phyloP scores from a whole-genome alignment of 2,329 filamentous ascomycete species.

The Ophiocordyceps robertsii region DNA sequence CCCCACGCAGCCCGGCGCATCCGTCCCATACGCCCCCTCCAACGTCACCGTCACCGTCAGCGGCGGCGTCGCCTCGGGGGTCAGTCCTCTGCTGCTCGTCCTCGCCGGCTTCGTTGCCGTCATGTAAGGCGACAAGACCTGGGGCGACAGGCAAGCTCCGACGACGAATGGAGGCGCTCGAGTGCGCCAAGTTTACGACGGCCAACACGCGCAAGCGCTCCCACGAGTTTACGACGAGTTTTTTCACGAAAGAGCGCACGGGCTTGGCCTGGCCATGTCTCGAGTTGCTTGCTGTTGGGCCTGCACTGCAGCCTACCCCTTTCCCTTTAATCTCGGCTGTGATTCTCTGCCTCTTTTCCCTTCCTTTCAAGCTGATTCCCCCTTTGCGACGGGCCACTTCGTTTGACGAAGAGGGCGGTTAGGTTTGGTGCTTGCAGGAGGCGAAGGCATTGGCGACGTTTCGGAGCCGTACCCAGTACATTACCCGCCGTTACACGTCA shows the following conservation, averaged over 20 bases:
- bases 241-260: constrained; percentile 6
- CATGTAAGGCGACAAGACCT: constrained; percentile 12
- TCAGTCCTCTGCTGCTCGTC: constrained; percentile 22
- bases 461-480: constrained; percentile 1
- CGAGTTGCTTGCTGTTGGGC: constrained; percentile 6
- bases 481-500: constrained; percentile 4
- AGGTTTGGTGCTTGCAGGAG: constrained; percentile 8
- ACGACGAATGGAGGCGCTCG: constrained; percentile 11
- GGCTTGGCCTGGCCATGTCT: not conserved
- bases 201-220: constrained; percentile 10
- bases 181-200: constrained; percentile 1
- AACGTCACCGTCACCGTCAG: constrained; percentile 10
- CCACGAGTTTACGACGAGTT: constrained; percentile 21
- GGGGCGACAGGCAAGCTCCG: constrained; percentile 4
- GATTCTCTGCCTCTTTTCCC: constrained; percentile 5
- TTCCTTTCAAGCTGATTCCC: constrained; percentile 2
- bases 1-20: constrained; percentile 3
- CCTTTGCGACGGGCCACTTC: constrained; percentile 4
- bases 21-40: constrained; percentile 3
- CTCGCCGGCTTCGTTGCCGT: constrained; percentile 22
- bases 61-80: constrained; percentile 17
- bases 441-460: constrained; percentile 1
- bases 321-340: not conserved
- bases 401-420: constrained; percentile 1
- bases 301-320: not conserved